These are phyloP conservation scores for Salvia sclarea DNA, from an alignment of 305 asterid genomes.

Conservation along the genomic window DNA sequence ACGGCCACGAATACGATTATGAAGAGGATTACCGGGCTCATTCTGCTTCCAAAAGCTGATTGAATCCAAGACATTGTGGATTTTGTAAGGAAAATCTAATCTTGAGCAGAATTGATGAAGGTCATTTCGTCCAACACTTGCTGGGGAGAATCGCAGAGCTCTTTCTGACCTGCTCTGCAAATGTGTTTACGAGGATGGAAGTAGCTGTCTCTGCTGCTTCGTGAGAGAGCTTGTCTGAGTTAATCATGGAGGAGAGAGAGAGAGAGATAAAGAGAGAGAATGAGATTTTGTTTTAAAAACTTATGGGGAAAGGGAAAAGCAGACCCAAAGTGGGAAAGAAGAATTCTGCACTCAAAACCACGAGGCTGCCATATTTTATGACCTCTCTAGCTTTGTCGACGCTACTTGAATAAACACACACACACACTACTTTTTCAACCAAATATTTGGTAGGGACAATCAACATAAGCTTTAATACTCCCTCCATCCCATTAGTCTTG, in stretches of 20 bases:
- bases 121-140: neutral
- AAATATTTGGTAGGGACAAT: no score
- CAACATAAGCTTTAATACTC: no score
- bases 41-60: slow-evolving; percentile 54
- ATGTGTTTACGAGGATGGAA: neutral
- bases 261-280: slow-evolving; percentile 28
- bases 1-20: slow-evolving; percentile 49
- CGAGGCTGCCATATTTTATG: slow-evolving; percentile 21
- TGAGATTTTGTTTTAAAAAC: slow-evolving; percentile 2
- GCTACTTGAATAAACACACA: neutral
- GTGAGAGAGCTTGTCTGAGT: neutral
- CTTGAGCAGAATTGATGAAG: slow-evolving; percentile 35
- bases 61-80: slow-evolving; percentile 58
- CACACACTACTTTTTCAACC: neutral
- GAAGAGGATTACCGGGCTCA: slow-evolving; percentile 54
- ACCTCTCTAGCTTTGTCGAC: neutral
- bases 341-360: slow-evolving; percentile 31
- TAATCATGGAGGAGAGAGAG: neutral
- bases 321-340: slow-evolving; percentile 16
- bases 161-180: neutral
- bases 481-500: no score
- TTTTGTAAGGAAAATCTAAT: slow-evolving; percentile 31
- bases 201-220: neutral
- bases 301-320: neutral
- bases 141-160: neutral